Evolutionary conservation across 345 rosid genomes (phyloP).

Genomic region (Eucalyptus pauciflora): DNA sequence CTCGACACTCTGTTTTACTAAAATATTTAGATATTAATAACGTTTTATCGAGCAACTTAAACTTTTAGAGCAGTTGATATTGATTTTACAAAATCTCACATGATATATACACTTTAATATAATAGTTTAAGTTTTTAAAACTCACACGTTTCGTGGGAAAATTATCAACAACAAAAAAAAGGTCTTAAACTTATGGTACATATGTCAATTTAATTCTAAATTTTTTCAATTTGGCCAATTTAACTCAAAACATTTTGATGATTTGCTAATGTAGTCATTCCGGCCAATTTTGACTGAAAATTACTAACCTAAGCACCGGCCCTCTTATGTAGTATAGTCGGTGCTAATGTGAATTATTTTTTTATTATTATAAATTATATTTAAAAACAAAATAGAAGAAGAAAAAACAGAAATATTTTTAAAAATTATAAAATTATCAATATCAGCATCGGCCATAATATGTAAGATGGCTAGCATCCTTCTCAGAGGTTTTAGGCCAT

Average conservation of each 20-base stretch:
- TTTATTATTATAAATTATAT: not conserved
- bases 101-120: not conserved
- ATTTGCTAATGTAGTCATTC: not conserved
- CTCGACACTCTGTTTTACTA: not conserved
- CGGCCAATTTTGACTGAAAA: rapidly evolving
- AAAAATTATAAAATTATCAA: not conserved
- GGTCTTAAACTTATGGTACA: rapidly evolving
- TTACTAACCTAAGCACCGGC: rapidly evolving
- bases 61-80: rapidly evolving
- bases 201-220: rapidly evolving
- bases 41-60: rapidly evolving
- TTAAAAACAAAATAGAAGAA: not conserved
- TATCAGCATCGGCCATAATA: rapidly evolving
- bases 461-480: rapidly evolving
- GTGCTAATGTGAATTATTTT: rapidly evolving
- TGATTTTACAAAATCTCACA: not conserved
- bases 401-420: not conserved
- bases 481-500: rapidly evolving
- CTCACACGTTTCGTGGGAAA: not conserved
- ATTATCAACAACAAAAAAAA: not conserved
- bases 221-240: not conserved
- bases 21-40: not conserved
- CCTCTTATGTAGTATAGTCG: not conserved
- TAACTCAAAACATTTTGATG: not conserved
- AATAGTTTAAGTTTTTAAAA: not conserved